These are phyloP conservation scores for Biancaea sappan DNA, from an alignment of 306 rosid genomes.

Conservation along the genomic window DNA sequence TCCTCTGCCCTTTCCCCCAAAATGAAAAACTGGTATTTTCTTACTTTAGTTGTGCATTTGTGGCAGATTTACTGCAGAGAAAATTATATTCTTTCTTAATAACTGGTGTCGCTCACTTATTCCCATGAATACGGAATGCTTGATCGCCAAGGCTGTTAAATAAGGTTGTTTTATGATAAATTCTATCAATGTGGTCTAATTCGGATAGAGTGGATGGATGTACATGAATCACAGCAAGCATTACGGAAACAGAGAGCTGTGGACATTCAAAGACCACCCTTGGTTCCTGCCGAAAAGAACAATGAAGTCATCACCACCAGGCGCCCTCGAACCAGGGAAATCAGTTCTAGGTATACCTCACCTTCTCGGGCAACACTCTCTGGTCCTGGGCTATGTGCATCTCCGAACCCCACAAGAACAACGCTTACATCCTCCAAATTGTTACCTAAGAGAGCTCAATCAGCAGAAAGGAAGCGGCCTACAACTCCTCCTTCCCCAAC, in stretches of 20 bases:
- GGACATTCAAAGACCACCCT: slow-evolving; percentile 57
- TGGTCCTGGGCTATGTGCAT: slow-evolving; percentile 57
- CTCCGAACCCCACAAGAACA: slow-evolving; percentile 69
- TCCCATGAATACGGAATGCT: slow-evolving; percentile 44
- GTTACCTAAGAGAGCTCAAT: slow-evolving; percentile 62
- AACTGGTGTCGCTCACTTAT: slow-evolving; percentile 33
- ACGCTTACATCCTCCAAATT: slow-evolving; percentile 45
- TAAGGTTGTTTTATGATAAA: slow-evolving; percentile 35
- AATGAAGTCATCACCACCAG: slow-evolving; percentile 56
- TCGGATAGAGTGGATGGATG: slow-evolving; percentile 85
- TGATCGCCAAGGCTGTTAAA: slow-evolving; percentile 43
- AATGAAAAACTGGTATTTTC: slow-evolving; percentile 32
- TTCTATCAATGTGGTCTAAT: slow-evolving; percentile 64
- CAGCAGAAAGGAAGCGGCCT: slow-evolving; percentile 75
- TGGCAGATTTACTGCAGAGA: slow-evolving; percentile 59
- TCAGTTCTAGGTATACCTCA: slow-evolving; percentile 69
- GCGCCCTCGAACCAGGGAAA: slow-evolving; percentile 63
- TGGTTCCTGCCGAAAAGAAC: slow-evolving; percentile 71
- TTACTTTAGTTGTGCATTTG: slow-evolving; percentile 51
- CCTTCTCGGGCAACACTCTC: slow-evolving; percentile 53
- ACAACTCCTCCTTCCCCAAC: slow-evolving; percentile 77
- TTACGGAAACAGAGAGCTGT: slow-evolving; percentile 53
- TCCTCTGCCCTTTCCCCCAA: slow-evolving; percentile 15
- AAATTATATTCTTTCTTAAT: slow-evolving; percentile 50
- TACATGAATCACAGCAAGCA: slow-evolving; percentile 59